A percentile compares a stretch with the other conserved stretches of the same genome.
phyloP scores from a whole-genome alignment of 305 asterid species.

The Fraxinus ornus region DNA sequence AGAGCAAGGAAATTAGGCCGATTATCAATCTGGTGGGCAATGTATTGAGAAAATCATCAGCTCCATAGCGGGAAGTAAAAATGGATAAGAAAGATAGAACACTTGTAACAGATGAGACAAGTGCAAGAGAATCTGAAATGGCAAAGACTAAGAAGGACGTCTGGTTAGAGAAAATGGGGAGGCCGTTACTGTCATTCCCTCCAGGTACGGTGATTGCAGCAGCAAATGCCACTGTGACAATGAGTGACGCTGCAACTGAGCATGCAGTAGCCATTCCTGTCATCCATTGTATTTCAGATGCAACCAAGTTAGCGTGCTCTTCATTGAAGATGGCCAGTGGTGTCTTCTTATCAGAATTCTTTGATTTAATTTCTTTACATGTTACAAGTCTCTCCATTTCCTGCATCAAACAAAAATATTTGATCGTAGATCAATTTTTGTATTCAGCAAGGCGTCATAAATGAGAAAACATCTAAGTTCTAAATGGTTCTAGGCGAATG shows the following conservation, averaged over 20 bases:
- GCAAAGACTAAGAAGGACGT: conserved; percentile 21
- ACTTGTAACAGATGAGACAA: conserved; percentile 20
- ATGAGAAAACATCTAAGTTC: not conserved
- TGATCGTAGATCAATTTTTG: not conserved
- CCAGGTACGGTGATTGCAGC: conserved; percentile 42
- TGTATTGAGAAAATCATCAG: conserved; percentile 20
- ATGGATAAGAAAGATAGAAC: conserved; percentile 27
- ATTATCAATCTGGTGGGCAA: conserved; percentile 27
- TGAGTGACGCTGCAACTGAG: conserved; percentile 36
- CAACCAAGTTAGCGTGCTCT: conserved; percentile 24
- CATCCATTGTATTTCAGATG: conserved; percentile 32
- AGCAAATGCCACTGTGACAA: conserved; percentile 36
- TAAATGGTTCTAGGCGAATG: not conserved
- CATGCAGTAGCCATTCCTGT: conserved; percentile 37
- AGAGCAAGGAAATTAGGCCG: conserved; percentile 27
- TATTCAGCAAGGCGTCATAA: not conserved
- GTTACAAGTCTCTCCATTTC: conserved; percentile 30
- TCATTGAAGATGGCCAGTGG: conserved; percentile 31
- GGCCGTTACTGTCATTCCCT: conserved; percentile 16
- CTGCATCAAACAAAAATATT: not conserved
- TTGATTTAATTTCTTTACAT: not conserved
- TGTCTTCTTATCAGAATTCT: not conserved
- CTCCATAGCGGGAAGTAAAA: conserved; percentile 28
- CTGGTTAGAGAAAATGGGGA: not conserved
- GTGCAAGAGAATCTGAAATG: conserved; percentile 17